Conservation (phyloP, 1,139 yeast species). For the Geotrichum candidum region DNA sequence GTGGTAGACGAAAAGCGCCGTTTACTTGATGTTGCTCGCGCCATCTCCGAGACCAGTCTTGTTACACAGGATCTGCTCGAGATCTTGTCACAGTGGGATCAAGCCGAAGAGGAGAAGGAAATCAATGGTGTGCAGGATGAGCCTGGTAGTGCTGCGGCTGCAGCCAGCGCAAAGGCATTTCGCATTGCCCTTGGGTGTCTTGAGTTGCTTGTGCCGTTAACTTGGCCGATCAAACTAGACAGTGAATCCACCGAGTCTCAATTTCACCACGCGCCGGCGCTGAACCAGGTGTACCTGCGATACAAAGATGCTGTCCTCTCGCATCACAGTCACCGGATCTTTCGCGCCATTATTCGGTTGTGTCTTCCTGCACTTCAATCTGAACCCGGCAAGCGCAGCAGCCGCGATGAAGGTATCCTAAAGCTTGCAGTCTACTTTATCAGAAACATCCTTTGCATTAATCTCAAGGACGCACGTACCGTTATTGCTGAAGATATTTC, state of each 20-base stretch:
- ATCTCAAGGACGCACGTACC: conserved; percentile 47
- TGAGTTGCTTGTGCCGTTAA: conserved; percentile 74
- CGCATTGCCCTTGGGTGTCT: conserved; percentile 64
- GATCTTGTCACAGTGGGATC: conserved; percentile 69
- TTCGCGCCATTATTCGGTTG: conserved; percentile 65
- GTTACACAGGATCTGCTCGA: conserved; percentile 67
- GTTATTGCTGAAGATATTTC: conserved; percentile 56
- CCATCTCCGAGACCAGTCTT: conserved; percentile 76
- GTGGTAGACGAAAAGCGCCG: conserved; percentile 64
- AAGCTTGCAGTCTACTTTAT: conserved; percentile 67
- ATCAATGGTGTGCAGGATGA: conserved; percentile 13
- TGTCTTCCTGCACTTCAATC: conserved; percentile 59
- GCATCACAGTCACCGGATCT: conserved; percentile 53
- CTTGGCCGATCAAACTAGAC: conserved; percentile 74
- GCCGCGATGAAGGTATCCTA: conserved; percentile 67
- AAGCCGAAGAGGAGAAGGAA: conserved; percentile 31
- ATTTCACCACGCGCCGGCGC: conserved; percentile 49
- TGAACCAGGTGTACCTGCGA: conserved; percentile 57
- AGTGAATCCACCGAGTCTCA: conserved; percentile 49
- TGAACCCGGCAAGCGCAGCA: conserved; percentile 51
- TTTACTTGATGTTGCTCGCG: conserved; percentile 76
- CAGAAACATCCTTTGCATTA: conserved; percentile 70
- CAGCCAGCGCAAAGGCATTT: conserved; percentile 35
- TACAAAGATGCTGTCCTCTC: conserved; percentile 67
- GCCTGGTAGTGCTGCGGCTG: conserved; percentile 20